Evolutionary conservation across 768 basidiomycete genomes (phyloP).

Genomic region (Trametes villosa): DNA sequence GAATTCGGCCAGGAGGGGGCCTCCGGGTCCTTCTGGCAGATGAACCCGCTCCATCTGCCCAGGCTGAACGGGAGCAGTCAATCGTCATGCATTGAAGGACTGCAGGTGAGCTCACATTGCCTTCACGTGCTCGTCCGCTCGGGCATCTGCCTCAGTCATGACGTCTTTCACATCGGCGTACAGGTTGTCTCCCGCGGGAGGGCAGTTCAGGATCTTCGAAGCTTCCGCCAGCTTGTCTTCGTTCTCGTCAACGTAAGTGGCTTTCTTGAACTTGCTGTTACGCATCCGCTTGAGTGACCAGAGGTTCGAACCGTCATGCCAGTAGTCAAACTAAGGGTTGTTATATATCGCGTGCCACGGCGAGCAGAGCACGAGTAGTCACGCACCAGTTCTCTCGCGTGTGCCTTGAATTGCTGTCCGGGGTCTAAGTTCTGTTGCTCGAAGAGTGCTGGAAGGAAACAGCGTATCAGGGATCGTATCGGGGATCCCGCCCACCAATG

Average conservation of each 20-base stretch:
- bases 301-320: conserved; percentile 7
- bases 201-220: conserved; percentile 29
- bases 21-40: no score
- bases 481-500: neutral
- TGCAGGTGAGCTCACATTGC: conserved; percentile 15
- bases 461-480: neutral
- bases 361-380: neutral
- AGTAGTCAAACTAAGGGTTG: conserved; percentile 20
- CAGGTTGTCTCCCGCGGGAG: conserved; percentile 13
- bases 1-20: conserved; percentile 9
- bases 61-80: conserved; percentile 9
- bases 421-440: conserved; percentile 33
- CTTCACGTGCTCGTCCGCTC: conserved; percentile 12
- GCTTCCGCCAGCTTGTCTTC: conserved; percentile 26
- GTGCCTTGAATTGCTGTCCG: conserved; percentile 30
- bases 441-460: conserved; percentile 30
- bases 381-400: conserved; percentile 36
- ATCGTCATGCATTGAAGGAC: neutral
- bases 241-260: conserved; percentile 30
- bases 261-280: neutral
- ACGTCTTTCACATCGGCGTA: conserved; percentile 22
- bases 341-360: neutral
- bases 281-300: conserved; percentile 7
- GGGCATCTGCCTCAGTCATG: conserved; percentile 24
- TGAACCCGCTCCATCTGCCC: conserved; percentile 33